A percentile compares a stretch with the other conserved stretches of the same genome.
phyloP scores from a whole-genome alignment of 306 rosid genomes.

The Quercus engelmannii region DNA sequence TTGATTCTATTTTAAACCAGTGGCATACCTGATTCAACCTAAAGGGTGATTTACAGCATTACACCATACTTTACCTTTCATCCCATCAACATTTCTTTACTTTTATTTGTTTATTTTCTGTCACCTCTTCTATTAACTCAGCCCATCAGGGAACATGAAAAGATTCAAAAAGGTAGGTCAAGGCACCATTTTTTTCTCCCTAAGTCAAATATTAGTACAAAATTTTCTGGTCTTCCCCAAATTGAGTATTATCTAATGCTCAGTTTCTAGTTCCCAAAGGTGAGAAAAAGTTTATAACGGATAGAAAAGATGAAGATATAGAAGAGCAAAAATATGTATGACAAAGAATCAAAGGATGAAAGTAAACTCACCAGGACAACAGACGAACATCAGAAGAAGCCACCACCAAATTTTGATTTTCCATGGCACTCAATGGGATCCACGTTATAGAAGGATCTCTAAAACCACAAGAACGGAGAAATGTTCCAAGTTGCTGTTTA shows the following conservation, averaged over 20 bases:
- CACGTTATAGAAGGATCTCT: slow-evolving; percentile 71
- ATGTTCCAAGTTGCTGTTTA: slow-evolving; percentile 60
- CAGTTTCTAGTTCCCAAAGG: not conserved
- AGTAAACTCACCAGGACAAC: slow-evolving; percentile 64
- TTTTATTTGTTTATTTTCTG: not conserved
- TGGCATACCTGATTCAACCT: not conserved
- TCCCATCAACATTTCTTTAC: not conserved
- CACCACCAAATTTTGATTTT: slow-evolving; percentile 87
- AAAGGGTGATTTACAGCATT: not conserved
- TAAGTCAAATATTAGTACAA: not conserved
- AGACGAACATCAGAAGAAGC: slow-evolving; percentile 70
- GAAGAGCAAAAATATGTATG: not conserved
- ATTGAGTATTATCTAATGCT: not conserved
- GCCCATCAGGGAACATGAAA: not conserved
- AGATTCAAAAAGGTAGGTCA: not conserved
- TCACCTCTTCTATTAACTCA: not conserved
- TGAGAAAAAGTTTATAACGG: not conserved
- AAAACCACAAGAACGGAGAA: slow-evolving; percentile 85
- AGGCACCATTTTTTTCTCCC: not conserved
- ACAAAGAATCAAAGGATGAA: not conserved
- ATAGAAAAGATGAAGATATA: not conserved
- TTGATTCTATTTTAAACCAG: not conserved
- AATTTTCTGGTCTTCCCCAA: not conserved
- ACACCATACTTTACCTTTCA: not conserved
- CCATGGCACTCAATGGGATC: slow-evolving; percentile 91